Base-by-base conservation (phyloP, 495 filamentous ascomycete species). In the Margaritispora aquatica region DNA sequence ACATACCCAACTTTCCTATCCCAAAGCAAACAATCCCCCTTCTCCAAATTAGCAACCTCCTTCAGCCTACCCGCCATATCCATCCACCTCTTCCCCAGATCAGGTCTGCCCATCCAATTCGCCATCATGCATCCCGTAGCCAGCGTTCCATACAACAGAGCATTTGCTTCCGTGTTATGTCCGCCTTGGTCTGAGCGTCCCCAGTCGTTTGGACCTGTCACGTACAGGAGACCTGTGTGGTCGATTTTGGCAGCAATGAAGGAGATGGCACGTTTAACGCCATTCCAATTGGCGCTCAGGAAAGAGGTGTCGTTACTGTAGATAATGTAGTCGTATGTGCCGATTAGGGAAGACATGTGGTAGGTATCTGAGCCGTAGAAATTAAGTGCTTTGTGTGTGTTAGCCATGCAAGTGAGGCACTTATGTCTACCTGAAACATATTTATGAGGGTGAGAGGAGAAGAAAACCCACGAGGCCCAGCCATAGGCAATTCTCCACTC, bases 341-440 rank as follows among this genome's bases (percentile, higher is more conserved):
- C 81, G 46, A 84, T 79, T 74, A 85, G 79, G 11, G 77, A 74
- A 77, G 77, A 81, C 75, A 84, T 80, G 61, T 85, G 82, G 63
- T 85, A 85, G 11, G 81, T 84, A 60, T 82, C 81, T 53, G 77
- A 79, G 31, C 75, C 70, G 48, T 75, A 76, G 47, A 81, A 77
- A 22, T 79, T 74, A 55, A 85, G 68, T 15, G 81, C 81, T 36
- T 23, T n/a, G n/a, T n/a, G n/a, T n/a, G n/a, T n/a, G n/a, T n/a
- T n/a, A n/a, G n/a, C n/a, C n/a, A n/a, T n/a, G n/a, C n/a, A n/a
- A n/a, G n/a, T n/a, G n/a, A n/a, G n/a, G n/a, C n/a, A n/a, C n/a
- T n/a, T n/a, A n/a, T n/a, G n/a, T n/a, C n/a, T n/a, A n/a, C n/a
- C n/a, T n/a, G n/a, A n/a, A n/a, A n/a, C n/a, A n/a, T n/a, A n/a